Conservation (phyloP, 495 filamentous ascomycete genomes). For the Penicillium cinerascens region DNA sequence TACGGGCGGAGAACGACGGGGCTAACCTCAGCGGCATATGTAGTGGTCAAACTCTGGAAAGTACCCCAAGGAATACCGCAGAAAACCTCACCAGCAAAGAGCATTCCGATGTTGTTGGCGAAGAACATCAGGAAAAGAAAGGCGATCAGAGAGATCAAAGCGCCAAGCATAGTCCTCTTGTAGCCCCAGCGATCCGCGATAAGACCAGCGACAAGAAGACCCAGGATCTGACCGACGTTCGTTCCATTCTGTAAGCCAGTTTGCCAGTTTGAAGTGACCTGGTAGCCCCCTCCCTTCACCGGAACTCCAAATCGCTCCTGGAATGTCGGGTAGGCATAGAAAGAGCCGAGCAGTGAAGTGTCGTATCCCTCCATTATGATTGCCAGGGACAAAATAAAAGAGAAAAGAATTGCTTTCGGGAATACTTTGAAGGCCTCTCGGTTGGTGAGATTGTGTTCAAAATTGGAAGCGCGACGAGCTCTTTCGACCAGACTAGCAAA, state of each 20-base stretch:
- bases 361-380: slow-evolving; percentile 55
- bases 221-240: slow-evolving; percentile 60
- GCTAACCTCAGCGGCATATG: slow-evolving; percentile 70
- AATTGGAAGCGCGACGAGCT: slow-evolving; percentile 6
- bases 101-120: slow-evolving; percentile 55
- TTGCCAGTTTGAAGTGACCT: slow-evolving; percentile 53
- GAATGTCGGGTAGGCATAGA: slow-evolving; percentile 37
- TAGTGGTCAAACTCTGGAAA: slow-evolving; percentile 66
- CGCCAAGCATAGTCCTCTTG: slow-evolving; percentile 56
- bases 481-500: slow-evolving; percentile 10
- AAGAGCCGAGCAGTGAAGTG: slow-evolving; percentile 36
- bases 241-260: slow-evolving; percentile 61
- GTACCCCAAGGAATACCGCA: slow-evolving; percentile 73
- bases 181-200: slow-evolving; percentile 66
- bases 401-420: slow-evolving; percentile 50
- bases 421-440: slow-evolving; percentile 42
- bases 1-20: slow-evolving; percentile 65
- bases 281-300: slow-evolving; percentile 24
- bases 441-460: slow-evolving; percentile 36
- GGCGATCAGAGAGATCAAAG: slow-evolving; percentile 50
- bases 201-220: slow-evolving; percentile 62
- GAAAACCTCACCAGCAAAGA: slow-evolving; percentile 65
- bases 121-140: slow-evolving; percentile 71
- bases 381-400: slow-evolving; percentile 42
- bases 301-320: slow-evolving; percentile 34